phyloP scores from a whole-genome alignment of 306 rosid genomes.

The Quercus mongolica region DNA sequence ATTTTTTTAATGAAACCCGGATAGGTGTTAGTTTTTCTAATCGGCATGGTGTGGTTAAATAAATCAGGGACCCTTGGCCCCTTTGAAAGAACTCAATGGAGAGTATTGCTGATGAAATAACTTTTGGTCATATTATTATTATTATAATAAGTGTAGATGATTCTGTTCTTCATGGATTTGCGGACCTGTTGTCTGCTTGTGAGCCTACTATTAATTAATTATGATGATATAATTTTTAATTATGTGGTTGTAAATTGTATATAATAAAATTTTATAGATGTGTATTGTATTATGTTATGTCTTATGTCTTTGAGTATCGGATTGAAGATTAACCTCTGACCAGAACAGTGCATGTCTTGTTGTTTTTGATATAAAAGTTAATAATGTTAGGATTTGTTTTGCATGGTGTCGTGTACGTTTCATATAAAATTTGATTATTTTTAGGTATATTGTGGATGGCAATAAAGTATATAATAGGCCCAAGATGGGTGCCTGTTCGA shows the following conservation, averaged over 20 bases:
- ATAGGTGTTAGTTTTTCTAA: neutral
- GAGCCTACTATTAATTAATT: slow-evolving; percentile 9
- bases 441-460: no score
- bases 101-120: neutral
- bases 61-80: slow-evolving; percentile 28
- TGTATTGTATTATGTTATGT: neutral
- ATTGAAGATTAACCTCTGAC: slow-evolving; percentile 29
- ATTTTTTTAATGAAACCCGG: no score
- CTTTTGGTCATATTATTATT: neutral
- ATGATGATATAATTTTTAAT: slow-evolving; percentile 10
- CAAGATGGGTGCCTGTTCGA: neutral
- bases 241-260: neutral
- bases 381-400: slow-evolving; percentile 5
- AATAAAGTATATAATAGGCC: no score
- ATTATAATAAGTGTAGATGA: slow-evolving; percentile 2
- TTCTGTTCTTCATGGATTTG: slow-evolving; percentile 21
- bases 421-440: slow-evolving; percentile 3
- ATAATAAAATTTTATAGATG: neutral
- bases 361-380: slow-evolving; percentile 1
- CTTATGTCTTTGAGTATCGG: neutral
- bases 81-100: slow-evolving; percentile 6
- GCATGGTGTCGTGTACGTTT: slow-evolving; percentile 17
- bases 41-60: slow-evolving; percentile 4
- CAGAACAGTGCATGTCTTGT: slow-evolving; percentile 24
- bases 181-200: slow-evolving; percentile 32